These are phyloP conservation scores for Fusarium camptoceras DNA, from an alignment of 2,329 filamentous ascomycete genomes.

Conservation along the genomic window DNA sequence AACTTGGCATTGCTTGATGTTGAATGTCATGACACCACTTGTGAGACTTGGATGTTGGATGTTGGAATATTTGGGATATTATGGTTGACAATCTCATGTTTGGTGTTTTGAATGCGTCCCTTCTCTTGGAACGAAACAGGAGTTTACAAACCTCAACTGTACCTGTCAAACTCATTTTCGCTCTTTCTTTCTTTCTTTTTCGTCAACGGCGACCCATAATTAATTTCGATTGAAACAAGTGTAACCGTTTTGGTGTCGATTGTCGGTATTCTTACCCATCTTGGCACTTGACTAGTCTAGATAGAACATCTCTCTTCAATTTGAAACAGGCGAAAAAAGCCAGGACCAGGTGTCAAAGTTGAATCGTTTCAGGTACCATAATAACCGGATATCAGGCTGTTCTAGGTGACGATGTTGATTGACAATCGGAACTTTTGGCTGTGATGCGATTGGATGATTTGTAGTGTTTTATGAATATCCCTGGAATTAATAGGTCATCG, in stretches of 20 bases:
- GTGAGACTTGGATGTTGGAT: neutral
- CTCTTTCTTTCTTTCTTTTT: neutral
- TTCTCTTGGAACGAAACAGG: neutral
- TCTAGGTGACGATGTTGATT: neutral
- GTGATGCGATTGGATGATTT: neutral
- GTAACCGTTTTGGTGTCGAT: neutral
- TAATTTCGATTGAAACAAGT: conserved; percentile 20
- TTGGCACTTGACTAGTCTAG: neutral
- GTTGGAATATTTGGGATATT: neutral
- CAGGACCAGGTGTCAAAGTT: conserved; percentile 1
- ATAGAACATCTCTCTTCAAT: neutral
- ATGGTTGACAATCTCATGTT: neutral
- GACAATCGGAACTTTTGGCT: neutral
- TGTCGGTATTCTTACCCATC: conserved; percentile 2
- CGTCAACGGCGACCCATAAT: neutral
- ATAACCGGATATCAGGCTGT: conserved; percentile 12
- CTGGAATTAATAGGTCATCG: neutral
- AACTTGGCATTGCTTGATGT: neutral
- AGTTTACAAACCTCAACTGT: neutral
- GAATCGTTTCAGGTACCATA: conserved; percentile 11
- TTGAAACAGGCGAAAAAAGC: conserved; percentile 17
- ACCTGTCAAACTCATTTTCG: neutral
- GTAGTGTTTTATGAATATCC: neutral
- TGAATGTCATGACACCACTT: neutral
- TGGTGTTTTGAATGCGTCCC: neutral